Evolutionary conservation across 2,329 filamentous ascomycete genomes (phyloP), one percentile per base, ranked within the genome.

Genomic region (Neofusicoccum parvum): DNA sequence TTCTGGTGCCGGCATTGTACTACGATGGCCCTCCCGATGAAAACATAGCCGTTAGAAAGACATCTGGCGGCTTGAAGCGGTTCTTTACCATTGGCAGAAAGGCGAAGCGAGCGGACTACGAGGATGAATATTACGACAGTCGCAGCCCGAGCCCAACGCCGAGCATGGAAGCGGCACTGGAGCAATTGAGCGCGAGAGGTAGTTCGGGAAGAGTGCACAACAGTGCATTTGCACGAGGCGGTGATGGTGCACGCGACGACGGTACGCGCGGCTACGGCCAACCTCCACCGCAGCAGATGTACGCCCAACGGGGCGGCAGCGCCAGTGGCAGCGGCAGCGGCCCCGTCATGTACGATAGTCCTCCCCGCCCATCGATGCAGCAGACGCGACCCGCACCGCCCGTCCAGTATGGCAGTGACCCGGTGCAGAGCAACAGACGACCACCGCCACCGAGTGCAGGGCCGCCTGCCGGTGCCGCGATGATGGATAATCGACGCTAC

Each of bases 1-100:
- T 99, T 5, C 84, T 98, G 1, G 89, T 99, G 5, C 95, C 96
- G 11, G 87, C 88, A 62, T 80, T 99, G 60, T 79, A 79, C 71
- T 88, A 81, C 59, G 68, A 74, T 17, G 76, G 75, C 1, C 65
- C 68, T 17, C 67, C 65, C 0, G 73, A 77, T 53, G 63, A 63
- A 5, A 76, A 76, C 58, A 70, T 71, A 7, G 12, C 46, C 6
- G 34, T 34, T 5, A 50, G 34, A 39, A 65, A 36, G 46, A 39
- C 3, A 34, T 4, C 48, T 9, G 41, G 49, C 12, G 62, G 50
- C 11, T 15, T 64, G 17, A 64, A 64, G 32, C 27, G n/a, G 12
- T 32, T 64, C 39, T 64, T 64, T 43, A 37, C 49, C 27, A 45
- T 59, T 6, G 41, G 56, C n/a, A 14, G 56, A 10, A 60, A 60